Base-by-base conservation (phyloP, 2,329 filamentous ascomycete species). In the Hymenoscyphus salicellus region DNA sequence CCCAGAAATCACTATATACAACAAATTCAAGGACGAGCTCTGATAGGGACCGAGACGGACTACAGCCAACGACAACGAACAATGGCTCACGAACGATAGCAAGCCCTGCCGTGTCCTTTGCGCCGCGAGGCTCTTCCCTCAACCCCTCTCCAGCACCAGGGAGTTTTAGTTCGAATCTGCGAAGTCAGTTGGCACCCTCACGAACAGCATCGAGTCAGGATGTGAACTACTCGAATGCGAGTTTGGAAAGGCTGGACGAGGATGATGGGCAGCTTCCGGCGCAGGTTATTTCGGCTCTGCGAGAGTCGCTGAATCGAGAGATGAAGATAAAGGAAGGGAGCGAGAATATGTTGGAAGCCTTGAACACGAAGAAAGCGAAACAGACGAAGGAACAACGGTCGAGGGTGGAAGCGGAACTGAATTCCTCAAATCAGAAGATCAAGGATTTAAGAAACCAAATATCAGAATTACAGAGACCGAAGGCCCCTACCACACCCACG, bases 291-390 rank as follows among this genome's bases (percentile, higher is more conserved):
- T 85, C 88, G 26, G 82, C 86, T 60, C 84, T 97, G 68, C 89
- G 90, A 73, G 93, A 97, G 72, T 86, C 89, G 74, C 89, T 99
- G 69, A 94, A 93, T 71, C 94, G 96, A 73, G 96, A 99, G 79
- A 89, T 93, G 80, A 98, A 98, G 82, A 98, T 99, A 76, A 97
- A 96, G 78, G 91, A 94, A 73, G 95, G 95, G 23, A 97, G 94
- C 64, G 95, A 99, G 81, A 99, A 99, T 76, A 89, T 99, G 86
- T 83, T 99, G 46, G 95, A 99, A 80, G 95, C 95, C 14, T 80
- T 99, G 69, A 92, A 97, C 76, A 86, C 88, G 55, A 99, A 99
- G 79, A 97, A 96, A 77, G 90, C 92, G 56, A 99, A 98, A 79
- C 94, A 98, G 77, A 90, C 91, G 68, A 96, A 93, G 75, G 94